phyloP scores from a whole-genome alignment of 2,329 filamentous ascomycete genomes.

The Verticillium longisporum region DNA sequence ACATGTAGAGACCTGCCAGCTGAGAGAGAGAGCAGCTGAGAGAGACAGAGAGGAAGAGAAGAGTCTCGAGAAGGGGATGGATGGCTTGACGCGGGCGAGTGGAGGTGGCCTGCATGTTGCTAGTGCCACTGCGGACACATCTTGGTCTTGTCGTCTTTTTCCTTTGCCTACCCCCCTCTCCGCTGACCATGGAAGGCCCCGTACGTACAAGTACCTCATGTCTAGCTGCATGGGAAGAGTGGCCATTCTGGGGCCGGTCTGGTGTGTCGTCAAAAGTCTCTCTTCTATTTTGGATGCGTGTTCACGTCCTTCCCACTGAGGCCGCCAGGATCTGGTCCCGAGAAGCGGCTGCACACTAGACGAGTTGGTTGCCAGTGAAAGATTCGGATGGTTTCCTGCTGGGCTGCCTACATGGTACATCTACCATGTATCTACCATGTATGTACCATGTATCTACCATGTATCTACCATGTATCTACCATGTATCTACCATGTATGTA shows the following conservation, averaged over 20 bases:
- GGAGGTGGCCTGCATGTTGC: background rate
- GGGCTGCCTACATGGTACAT: background rate
- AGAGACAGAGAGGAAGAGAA: background rate
- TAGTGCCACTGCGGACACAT: slow-evolving; percentile 9
- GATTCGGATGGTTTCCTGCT: background rate
- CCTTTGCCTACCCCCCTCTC: background rate
- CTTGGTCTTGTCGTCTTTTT: background rate
- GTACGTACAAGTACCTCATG: background rate
- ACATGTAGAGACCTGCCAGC: background rate
- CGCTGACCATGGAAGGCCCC: background rate
- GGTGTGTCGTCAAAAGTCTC: background rate
- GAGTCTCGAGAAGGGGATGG: background rate
- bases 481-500: background rate
- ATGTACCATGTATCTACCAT: background rate
- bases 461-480: background rate
- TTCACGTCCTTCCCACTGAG: background rate
- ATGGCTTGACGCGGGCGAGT: background rate
- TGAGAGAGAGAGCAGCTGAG: too few relatives aligned
- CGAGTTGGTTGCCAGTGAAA: background rate
- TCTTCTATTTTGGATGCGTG: background rate
- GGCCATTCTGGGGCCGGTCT: background rate
- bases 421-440: background rate
- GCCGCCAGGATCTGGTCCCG: background rate
- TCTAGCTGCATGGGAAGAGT: background rate
- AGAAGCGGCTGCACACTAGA: background rate